These are phyloP conservation scores for Warburgia ugandensis DNA, from an alignment of 164 flowering plant species.

Conservation along the genomic window DNA sequence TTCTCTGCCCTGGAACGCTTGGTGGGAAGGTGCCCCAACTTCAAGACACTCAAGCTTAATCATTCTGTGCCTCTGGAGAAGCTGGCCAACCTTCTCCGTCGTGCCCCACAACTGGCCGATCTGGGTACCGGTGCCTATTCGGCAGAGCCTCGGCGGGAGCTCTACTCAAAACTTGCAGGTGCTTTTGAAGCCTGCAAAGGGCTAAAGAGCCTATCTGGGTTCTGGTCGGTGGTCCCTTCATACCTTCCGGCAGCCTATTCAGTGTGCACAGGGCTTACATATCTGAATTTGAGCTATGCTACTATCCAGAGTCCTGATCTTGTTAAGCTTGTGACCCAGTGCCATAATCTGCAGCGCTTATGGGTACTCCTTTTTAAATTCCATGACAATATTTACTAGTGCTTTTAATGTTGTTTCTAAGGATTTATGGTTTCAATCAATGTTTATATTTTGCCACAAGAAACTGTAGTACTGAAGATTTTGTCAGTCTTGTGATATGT, in stretches of 20 bases:
- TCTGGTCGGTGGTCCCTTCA: slow-evolving; percentile 69
- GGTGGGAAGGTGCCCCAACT: slow-evolving; percentile 64
- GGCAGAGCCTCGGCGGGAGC: slow-evolving; percentile 55
- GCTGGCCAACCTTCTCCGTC: slow-evolving; percentile 47
- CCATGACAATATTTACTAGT: neutral
- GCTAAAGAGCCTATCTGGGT: slow-evolving; percentile 78
- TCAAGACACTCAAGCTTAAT: slow-evolving; percentile 65
- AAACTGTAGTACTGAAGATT: no score
- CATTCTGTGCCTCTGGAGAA: slow-evolving; percentile 76
- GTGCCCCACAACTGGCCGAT: slow-evolving; percentile 78
- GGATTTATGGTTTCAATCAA: no score
- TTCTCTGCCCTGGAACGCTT: slow-evolving; percentile 74
- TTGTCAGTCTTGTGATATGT: no score
- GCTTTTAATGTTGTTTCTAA: no score
- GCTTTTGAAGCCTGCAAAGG: slow-evolving; percentile 66
- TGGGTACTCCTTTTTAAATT: slow-evolving; percentile 37
- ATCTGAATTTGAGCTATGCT: slow-evolving; percentile 75
- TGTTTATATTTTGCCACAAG: no score
- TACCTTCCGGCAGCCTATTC: slow-evolving; percentile 59
- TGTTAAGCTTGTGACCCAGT: slow-evolving; percentile 52
- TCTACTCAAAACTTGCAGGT: slow-evolving; percentile 40
- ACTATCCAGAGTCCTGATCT: slow-evolving; percentile 51
- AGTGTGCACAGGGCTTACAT: slow-evolving; percentile 53
- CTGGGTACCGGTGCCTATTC: slow-evolving; percentile 72
- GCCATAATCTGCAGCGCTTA: slow-evolving; percentile 58